These are phyloP conservation scores for Ustilago nuda DNA, from an alignment of 1,284 basidiomycete genomes.

Conservation along the genomic window DNA sequence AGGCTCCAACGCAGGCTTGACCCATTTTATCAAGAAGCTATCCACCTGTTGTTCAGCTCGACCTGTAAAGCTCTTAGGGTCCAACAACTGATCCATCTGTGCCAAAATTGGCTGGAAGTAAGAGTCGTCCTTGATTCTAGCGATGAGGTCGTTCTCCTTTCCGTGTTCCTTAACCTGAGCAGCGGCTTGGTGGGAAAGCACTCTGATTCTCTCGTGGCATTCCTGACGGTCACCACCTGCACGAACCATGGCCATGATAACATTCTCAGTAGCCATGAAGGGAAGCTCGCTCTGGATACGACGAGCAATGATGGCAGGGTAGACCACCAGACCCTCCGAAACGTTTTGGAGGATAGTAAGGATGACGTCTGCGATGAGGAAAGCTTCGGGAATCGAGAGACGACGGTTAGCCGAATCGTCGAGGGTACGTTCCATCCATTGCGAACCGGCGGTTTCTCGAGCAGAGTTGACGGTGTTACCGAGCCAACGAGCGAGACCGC, in stretches of 20 bases:
- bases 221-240: conserved; percentile 92
- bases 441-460: conserved; percentile 71
- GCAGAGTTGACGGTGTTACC: conserved; percentile 65
- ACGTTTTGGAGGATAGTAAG: conserved; percentile 96
- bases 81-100: conserved; percentile 70
- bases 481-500: conserved; percentile 91
- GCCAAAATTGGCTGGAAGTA: conserved; percentile 75
- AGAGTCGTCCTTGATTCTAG: conserved; percentile 78
- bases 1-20: conserved; percentile 81
- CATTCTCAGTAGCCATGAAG: conserved; percentile 95
- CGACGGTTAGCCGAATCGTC: conserved; percentile 87
- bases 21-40: conserved; percentile 85
- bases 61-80: conserved; percentile 59
- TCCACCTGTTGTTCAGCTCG: conserved; percentile 67
- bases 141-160: conserved; percentile 94
- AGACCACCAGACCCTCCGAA: conserved; percentile 95
- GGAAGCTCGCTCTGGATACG: conserved; percentile 94
- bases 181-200: conserved; percentile 95
- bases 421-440: conserved; percentile 69
- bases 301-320: conserved; percentile 92
- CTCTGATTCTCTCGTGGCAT: conserved; percentile 94
- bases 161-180: conserved; percentile 95
- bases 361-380: conserved; percentile 96
- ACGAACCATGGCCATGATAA: conserved; percentile 99
- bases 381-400: conserved; percentile 94